These are phyloP conservation scores for Mollisia scopiformis DNA, from an alignment of 2,329 filamentous ascomycete genomes.

Conservation along the genomic window DNA sequence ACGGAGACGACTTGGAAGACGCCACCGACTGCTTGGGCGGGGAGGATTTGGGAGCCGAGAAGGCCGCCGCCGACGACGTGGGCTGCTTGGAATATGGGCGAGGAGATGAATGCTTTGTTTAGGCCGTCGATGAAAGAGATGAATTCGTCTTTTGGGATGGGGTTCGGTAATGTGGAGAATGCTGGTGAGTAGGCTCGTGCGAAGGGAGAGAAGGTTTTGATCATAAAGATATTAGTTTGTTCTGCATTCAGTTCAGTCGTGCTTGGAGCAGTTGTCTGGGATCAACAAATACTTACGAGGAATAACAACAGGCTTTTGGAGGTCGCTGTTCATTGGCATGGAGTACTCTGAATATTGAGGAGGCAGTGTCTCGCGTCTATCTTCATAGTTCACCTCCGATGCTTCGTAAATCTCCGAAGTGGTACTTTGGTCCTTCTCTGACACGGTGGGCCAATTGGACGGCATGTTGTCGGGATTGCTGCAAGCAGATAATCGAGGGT, in stretches of 20 bases:
- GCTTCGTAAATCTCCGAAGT: background rate
- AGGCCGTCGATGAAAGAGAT: conserved; percentile 35
- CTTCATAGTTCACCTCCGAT: background rate
- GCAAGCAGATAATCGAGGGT: background rate
- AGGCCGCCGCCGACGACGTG: conserved; percentile 28
- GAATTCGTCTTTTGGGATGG: conserved; percentile 25
- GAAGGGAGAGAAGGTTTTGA: conserved; percentile 27
- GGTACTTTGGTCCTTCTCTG: background rate
- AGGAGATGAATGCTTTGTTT: conserved; percentile 33
- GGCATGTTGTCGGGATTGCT: background rate
- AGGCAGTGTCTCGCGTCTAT: background rate
- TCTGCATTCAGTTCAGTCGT: conserved; percentile 7
- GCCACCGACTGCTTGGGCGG: conserved; percentile 25
- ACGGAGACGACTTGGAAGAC: conserved; percentile 26
- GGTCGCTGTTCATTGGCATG: background rate
- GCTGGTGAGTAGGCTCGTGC: conserved; percentile 17
- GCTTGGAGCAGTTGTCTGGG: background rate
- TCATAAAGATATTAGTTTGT: conserved; percentile 23
- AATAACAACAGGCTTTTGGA: conserved; percentile 16
- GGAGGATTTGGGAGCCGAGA: conserved; percentile 25
- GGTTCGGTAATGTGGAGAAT: conserved; percentile 10
- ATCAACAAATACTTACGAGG: conserved; percentile 14
- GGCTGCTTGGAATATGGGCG: conserved; percentile 31
- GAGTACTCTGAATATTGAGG: background rate
- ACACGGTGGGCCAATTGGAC: background rate